phyloP scores from a whole-genome alignment of 2,329 filamentous ascomycete species.

The Tolypocladium nubicola region DNA sequence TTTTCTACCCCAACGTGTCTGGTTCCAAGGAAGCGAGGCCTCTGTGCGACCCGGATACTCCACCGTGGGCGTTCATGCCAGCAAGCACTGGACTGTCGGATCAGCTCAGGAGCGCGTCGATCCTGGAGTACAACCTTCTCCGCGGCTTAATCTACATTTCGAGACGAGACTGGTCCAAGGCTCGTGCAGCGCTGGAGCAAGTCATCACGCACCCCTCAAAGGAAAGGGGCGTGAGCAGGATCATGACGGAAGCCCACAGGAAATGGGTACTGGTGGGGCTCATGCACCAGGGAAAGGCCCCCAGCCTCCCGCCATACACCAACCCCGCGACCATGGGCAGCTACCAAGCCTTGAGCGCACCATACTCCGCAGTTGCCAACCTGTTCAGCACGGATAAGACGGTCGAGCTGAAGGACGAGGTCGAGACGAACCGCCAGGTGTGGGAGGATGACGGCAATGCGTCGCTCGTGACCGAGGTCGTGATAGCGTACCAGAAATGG shows the following conservation, averaged over 20 bases:
- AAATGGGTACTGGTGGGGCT: constrained; percentile 77
- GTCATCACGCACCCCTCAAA: constrained; percentile 57
- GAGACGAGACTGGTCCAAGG: constrained; percentile 49
- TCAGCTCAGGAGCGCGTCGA: constrained; percentile 35
- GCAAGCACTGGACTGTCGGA: constrained; percentile 45
- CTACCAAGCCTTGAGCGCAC: constrained; percentile 49
- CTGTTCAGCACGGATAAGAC: constrained; percentile 51
- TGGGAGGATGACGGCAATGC: constrained; percentile 67
- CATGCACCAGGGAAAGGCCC: constrained; percentile 53
- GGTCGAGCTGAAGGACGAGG: constrained; percentile 51
- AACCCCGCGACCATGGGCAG: constrained; percentile 40
- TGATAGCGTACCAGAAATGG: constrained; percentile 63
- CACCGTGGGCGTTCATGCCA: constrained; percentile 49
- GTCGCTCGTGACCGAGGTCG: constrained; percentile 58
- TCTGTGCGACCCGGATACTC: constrained; percentile 34
- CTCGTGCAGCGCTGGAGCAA: constrained; percentile 50
- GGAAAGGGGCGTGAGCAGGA: constrained; percentile 54
- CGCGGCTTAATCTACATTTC: constrained; percentile 56
- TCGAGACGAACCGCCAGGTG: constrained; percentile 41
- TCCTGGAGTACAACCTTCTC: constrained; percentile 59
- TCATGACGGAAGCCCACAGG: constrained; percentile 86
- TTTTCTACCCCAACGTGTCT: constrained; percentile 48
- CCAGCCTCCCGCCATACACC: constrained; percentile 44
- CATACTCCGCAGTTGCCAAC: constrained; percentile 60
- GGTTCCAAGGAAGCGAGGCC: constrained; percentile 22